These are phyloP conservation scores for Xylaria nigripes DNA, from an alignment of 495 filamentous ascomycete genomes.

Conservation along the genomic window DNA sequence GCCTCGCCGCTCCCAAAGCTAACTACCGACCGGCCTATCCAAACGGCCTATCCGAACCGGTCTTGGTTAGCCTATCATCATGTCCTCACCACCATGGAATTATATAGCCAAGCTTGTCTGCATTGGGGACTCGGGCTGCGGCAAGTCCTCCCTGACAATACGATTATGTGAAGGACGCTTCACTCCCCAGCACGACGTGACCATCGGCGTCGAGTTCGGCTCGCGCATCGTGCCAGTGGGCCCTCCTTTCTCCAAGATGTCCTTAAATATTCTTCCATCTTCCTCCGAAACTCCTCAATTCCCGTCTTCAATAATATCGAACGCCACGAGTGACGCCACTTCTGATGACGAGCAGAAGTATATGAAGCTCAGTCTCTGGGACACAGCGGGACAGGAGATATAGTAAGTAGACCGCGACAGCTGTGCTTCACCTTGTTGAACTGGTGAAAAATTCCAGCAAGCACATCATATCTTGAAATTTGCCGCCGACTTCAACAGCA, in stretches of 20 bases:
- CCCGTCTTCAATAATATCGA: slow-evolving; percentile 32
- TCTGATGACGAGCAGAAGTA: slow-evolving; percentile 50
- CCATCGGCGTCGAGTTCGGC: slow-evolving; percentile 96
- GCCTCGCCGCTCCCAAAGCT: background rate
- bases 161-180: slow-evolving; percentile 97
- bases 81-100: slow-evolving; percentile 71
- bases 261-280: background rate
- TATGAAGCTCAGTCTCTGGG: slow-evolving; percentile 77
- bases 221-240: slow-evolving; percentile 89
- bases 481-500: background rate
- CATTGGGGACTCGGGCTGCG: slow-evolving; percentile 89
- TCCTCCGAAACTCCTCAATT: slow-evolving; percentile 23
- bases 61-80: slow-evolving; percentile 13
- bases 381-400: slow-evolving; percentile 95
- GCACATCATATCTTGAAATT: background rate
- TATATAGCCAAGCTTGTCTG: slow-evolving; percentile 98
- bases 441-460: background rate
- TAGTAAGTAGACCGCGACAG: slow-evolving; percentile 11
- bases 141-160: slow-evolving; percentile 84
- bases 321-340: slow-evolving; percentile 2
- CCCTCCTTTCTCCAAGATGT: slow-evolving; percentile 50
- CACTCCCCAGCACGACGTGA: slow-evolving; percentile 86
- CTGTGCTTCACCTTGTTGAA: background rate
- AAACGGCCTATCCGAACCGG: background rate
- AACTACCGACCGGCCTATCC: background rate